phyloP scores from a whole-genome alignment of 805 yeast genomes.

The Starmerella bombi region DNA sequence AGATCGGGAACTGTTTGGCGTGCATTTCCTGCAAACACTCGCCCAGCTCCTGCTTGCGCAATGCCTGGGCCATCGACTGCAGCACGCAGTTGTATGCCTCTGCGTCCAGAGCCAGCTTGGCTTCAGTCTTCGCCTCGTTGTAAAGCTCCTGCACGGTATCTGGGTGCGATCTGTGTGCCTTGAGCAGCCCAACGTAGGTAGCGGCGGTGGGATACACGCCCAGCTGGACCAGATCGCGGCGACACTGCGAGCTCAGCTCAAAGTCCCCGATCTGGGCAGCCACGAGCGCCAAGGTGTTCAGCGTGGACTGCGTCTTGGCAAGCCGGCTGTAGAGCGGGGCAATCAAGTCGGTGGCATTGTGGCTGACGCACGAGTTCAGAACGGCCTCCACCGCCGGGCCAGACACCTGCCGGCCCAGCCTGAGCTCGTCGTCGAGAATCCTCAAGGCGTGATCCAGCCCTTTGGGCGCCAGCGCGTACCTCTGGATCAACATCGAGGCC shows the following conservation, averaged over 20 bases:
- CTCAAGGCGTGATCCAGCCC: conserved; percentile 17
- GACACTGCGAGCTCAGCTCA: conserved; percentile 4
- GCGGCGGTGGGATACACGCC: conserved; percentile 8
- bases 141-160: conserved; percentile 3
- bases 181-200: conserved; percentile 8
- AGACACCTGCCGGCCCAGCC: conserved; percentile 5
- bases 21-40: conserved; percentile 6
- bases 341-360: conserved; percentile 1
- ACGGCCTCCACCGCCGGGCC: conserved; percentile 11
- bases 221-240: neutral
- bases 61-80: conserved; percentile 3
- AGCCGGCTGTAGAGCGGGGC: neutral
- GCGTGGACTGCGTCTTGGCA: conserved; percentile 1
- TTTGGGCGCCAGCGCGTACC: conserved; percentile 14
- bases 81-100: conserved; percentile 12
- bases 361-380: conserved; percentile 4
- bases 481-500: conserved; percentile 9
- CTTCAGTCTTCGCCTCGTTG: conserved; percentile 10
- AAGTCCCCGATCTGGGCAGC: conserved; percentile 3
- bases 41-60: neutral
- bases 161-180: neutral
- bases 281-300: conserved; percentile 5
- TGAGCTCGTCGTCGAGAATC: conserved; percentile 10
- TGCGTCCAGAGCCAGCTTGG: conserved; percentile 1
- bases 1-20: neutral